Evolutionary conservation across 2,329 filamentous ascomycete species (phyloP), one percentile per base, ranked within the genome.

Genomic region (Chaetomiaceae sp.): DNA sequence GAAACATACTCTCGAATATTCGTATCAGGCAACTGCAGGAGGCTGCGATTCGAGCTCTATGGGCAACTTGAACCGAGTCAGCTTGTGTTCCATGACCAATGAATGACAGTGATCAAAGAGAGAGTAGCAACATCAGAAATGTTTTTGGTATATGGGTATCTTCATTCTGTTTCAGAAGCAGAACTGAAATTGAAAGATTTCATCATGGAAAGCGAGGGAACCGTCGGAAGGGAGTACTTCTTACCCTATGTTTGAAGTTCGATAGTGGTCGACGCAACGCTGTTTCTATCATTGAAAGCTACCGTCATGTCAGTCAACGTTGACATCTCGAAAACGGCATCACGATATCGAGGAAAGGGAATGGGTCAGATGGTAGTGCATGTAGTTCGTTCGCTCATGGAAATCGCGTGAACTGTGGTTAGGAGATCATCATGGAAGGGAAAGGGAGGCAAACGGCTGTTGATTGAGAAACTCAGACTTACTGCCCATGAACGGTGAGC

Each of bases 351-450:
- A 34, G 33, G 45, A 9, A 11, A 46, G 9, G 14, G 18, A 55
- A 48, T 45, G 41, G 40, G 55, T 81, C 83, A 86, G 83, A 86
- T 86, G 83, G 83, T 86, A 84, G 82, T 86, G 83, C 83, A 86
- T 86, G 83, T 85, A 77, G 76, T 83, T 81, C 75, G 64, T 67
- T 66, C 78, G 80, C 80, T 83, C 80, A 69, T 47, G 77, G 76
- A 74, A 61, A 64, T 83, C 78, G 76, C 80, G 77, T 67, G 77
- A 82, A 82, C 78, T 72, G 78, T 81, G 76, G 77, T 71, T 68
- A 64, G 60, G 67, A 60, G 66, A 71, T 82, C 80, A 80, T 83
- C 80, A 82, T 71, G 58, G 36, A 52, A 59, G 47, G 48, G 42
- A 48, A 43, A 48, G 56, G 51, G 18, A 33, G 23, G 16, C 18